Base-by-base conservation (phyloP, 2,329 filamentous ascomycete species). In the Neofusicoccum laricinum region DNA sequence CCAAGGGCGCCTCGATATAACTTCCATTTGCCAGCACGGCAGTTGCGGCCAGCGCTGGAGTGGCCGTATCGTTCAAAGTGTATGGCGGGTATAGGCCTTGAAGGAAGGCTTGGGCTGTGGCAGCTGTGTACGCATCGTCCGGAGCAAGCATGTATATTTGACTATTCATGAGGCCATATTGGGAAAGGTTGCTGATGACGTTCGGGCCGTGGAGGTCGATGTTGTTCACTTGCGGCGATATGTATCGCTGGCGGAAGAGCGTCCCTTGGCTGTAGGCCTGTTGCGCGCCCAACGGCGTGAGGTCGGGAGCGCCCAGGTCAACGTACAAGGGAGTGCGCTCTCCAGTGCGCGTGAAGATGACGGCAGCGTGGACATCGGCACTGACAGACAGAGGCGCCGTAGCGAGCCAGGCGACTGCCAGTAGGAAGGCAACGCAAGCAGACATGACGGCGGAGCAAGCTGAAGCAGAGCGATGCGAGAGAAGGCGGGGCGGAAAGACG, bases 91-190 rank as follows among this genome's bases (percentile, higher is more conserved):
- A 88, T 10, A 88, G 74, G 7, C 84, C 85, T 71, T 88, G 85
- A 78, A 88, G 80, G 69, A 88, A 88, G 2, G 86, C 85, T 68
- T 85, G 82, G 12, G 85, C 85, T 2, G 85, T 85, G 1, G 81
- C 81, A 38, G 81, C 71, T 2, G 80, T 77, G 63, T 79, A 80
- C 65, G 83, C 79, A 36, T 79, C 75, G 30, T 84, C 78, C 30
- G 79, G 72, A 0, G 85, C 78, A 51, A 81, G 72, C 11, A 85
- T 73, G 59, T 75, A 76, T 8, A 86, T 68, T 66, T 87, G 78
- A 17, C 80, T 73, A 48, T 79, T 73, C 64, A 82, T 71, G 15
- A 85, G 66, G 32, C 75, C 71, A 61, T 81, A 76, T 5, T 76
- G 72, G 12, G 80, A 81, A 53, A 88, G 72, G 21, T 78, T 79